Conservation (phyloP, 1,139 yeast genomes). For the Scheffersomyces segobiensis region DNA sequence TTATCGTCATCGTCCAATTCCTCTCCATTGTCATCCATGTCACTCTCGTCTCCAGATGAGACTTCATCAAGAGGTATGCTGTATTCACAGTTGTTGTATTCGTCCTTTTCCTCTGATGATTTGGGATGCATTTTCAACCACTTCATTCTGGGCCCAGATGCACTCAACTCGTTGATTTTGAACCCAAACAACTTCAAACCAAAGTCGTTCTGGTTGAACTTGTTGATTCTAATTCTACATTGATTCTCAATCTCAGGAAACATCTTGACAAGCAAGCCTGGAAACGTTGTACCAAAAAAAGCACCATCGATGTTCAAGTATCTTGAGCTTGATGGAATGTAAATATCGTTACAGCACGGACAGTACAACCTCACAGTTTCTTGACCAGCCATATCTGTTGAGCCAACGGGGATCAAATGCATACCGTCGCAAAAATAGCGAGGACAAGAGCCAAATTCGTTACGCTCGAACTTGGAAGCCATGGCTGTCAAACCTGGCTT, state of each 20-base stretch:
- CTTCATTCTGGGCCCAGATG: conserved; percentile 89
- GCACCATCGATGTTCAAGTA: conserved; percentile 93
- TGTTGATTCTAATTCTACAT: conserved; percentile 53
- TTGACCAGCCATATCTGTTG: conserved; percentile 86
- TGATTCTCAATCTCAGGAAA: conserved; percentile 74
- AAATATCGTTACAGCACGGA: conserved; percentile 91
- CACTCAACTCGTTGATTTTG: conserved; percentile 69
- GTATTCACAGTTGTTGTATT: conserved; percentile 64
- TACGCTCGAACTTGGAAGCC: conserved; percentile 93
- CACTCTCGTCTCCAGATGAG: conserved; percentile 23
- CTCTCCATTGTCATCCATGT: conserved; percentile 27
- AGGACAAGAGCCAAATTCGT: conserved; percentile 91
- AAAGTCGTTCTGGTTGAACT: conserved; percentile 54
- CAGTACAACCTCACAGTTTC: conserved; percentile 92
- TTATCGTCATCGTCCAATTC: conserved; percentile 37
- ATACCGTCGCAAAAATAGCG: conserved; percentile 90
- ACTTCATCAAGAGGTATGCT: conserved; percentile 39
- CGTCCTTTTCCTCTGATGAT: conserved; percentile 56
- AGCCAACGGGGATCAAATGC: conserved; percentile 88
- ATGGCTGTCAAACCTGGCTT: conserved; percentile 88
- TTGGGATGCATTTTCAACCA: conserved; percentile 86
- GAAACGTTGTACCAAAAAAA: conserved; percentile 93
- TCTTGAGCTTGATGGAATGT: conserved; percentile 81
- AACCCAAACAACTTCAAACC: conserved; percentile 88
- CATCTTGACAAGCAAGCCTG: conserved; percentile 87